Base-by-base conservation (phyloP, 148 eudicot genomes). In the Persicaria maculosa region DNA sequence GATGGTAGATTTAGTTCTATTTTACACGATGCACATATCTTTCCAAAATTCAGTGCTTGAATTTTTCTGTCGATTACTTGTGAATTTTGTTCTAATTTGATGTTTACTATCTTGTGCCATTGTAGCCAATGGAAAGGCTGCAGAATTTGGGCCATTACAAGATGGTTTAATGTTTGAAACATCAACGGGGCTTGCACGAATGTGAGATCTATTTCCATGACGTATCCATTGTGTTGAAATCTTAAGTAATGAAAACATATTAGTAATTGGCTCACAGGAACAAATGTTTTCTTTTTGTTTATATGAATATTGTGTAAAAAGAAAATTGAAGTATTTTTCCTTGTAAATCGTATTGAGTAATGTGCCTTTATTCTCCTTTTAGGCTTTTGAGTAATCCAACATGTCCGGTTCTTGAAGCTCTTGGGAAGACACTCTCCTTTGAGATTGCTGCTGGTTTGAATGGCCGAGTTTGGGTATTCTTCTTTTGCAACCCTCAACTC, bases 371-470 rank as follows among this genome's bases (percentile, higher is more conserved):
- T 47, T 48, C 4, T 46, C 17, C 6, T 81, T 50, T 47, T 72
- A 92, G 99, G 92, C 80, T 96, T 77, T 82, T 96, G 74, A 89
- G 87, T 77, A 80, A 91, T 16, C 97, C 99, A 36, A 57, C 97
- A 73, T 89, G 97, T 78, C 97, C 97, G 6, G 82, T 89, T 79
- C 94, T 92, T 68, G 97, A 92, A 73, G 88, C 80, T 73, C 88
- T 96, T 68, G 99, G 99, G 50, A 92, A 92, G 85, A 92, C 90
- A 83, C 85, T 96, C 53, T 84, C 97, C 12, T 96, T 92, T 68
- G 99, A 96, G 87, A 90, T 85, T 73, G 99, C 99, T 4, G 90
- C 89, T 75, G 97, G 99, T 72, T 75, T 89, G 75, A 96, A 96
- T 71, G 99, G 97, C 70, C 92, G 97, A 79, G 90, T 96, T 78